Evolutionary conservation across 495 filamentous ascomycete genomes (phyloP).

Genomic region (Penicillium lagena): DNA sequence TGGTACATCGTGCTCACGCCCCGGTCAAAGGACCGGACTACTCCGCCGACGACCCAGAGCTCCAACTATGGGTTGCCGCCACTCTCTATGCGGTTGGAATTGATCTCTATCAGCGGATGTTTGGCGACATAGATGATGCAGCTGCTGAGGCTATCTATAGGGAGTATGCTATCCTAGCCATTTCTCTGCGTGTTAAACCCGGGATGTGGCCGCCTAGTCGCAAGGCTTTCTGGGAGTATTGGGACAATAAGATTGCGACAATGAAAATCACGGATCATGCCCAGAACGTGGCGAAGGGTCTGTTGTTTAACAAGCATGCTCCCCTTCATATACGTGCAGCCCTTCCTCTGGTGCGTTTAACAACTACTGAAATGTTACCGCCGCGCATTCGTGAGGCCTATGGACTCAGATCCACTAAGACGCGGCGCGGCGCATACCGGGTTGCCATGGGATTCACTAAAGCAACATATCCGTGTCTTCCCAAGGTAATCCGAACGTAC

Average conservation of each 20-base stretch:
- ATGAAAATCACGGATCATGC: conserved; percentile 25
- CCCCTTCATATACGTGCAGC: conserved; percentile 15
- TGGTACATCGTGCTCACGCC: conserved; percentile 29
- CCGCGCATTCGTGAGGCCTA: conserved; percentile 20
- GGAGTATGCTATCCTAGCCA: conserved; percentile 32
- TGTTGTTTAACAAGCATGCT: conserved; percentile 19
- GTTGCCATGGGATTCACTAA: conserved; percentile 14
- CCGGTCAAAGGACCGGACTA: conserved; percentile 25
- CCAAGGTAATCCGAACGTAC: conserved; percentile 23
- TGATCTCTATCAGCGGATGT: conserved; percentile 29
- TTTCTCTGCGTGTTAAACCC: conserved; percentile 25
- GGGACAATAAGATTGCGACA: conserved; percentile 26
- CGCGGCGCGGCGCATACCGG: conserved; percentile 8
- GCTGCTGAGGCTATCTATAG: conserved; percentile 23
- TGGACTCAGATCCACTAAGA: conserved; percentile 14
- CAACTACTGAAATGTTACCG: conserved; percentile 28
- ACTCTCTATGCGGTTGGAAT: conserved; percentile 32
- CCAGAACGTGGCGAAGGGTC: conserved; percentile 22
- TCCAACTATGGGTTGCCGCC: conserved; percentile 39
- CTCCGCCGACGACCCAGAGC: conserved; percentile 23
- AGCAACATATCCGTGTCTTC: conserved; percentile 21
- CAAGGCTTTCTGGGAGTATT: conserved; percentile 35
- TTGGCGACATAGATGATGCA: conserved; percentile 16
- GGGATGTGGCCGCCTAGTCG: conserved; percentile 29
- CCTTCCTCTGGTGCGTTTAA: conserved; percentile 21